These are phyloP conservation scores for Fusarium sp. DNA, from an alignment of 2,329 filamentous ascomycete species.

Conservation along the genomic window DNA sequence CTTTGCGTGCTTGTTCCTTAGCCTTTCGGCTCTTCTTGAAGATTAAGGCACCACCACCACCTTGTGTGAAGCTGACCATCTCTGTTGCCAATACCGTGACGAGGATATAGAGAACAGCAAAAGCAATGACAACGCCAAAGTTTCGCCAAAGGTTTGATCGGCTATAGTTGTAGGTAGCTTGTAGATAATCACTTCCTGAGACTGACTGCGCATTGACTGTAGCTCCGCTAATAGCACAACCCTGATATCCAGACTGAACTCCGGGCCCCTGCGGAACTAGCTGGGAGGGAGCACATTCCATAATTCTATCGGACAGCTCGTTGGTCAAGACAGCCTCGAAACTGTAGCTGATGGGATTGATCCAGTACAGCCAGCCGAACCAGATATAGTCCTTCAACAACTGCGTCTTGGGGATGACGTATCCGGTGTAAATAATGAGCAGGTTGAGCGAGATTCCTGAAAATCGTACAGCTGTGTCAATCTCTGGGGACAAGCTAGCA, in stretches of 20 bases:
- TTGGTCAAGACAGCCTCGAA: constrained; percentile 70
- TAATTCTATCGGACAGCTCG: constrained; percentile 63
- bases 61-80: constrained; percentile 51
- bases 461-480: constrained; percentile 71
- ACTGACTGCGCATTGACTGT: constrained; percentile 44
- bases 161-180: constrained; percentile 57
- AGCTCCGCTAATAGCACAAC: constrained; percentile 66
- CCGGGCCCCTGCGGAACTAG: constrained; percentile 58
- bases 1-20: constrained; percentile 54
- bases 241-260: constrained; percentile 55
- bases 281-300: constrained; percentile 57
- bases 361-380: constrained; percentile 73
- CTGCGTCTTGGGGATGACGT: constrained; percentile 65
- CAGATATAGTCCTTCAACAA: constrained; percentile 70
- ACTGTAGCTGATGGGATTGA: constrained; percentile 72
- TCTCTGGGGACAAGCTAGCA: constrained; percentile 64
- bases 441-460: constrained; percentile 66
- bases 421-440: constrained; percentile 73
- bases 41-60: constrained; percentile 73
- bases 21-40: constrained; percentile 74
- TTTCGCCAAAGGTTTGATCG: constrained; percentile 37
- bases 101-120: constrained; percentile 28
- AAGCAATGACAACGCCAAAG: constrained; percentile 36
- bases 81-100: constrained; percentile 35
- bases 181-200: constrained; percentile 65